phyloP scores from a whole-genome alignment of 345 rosid genomes.

The Mercurialis annua region DNA sequence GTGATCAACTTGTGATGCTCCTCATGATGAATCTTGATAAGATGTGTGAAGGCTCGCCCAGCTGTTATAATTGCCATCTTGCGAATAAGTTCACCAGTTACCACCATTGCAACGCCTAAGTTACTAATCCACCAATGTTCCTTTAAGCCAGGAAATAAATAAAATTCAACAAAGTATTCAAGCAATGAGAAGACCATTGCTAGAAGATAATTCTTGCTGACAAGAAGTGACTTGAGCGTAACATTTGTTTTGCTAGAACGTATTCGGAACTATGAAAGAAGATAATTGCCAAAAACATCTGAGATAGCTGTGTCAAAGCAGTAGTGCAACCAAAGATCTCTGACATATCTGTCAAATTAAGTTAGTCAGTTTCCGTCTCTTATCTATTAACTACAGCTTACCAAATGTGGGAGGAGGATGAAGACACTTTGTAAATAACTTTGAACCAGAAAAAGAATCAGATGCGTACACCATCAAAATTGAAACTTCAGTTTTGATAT shows the following conservation, averaged over 20 bases:
- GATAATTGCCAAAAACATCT: conserved; percentile 46
- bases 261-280: conserved; percentile 67
- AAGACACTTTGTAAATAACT: conserved; percentile 6
- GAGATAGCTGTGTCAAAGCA: conserved; percentile 49
- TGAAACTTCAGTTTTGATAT: conserved; percentile 9
- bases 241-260: conserved; percentile 52
- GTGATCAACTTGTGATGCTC: conserved; percentile 61
- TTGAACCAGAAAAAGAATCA: conserved; percentile 39
- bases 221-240: conserved; percentile 48
- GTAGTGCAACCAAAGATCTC: conserved; percentile 45
- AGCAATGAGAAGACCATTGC: conserved; percentile 54
- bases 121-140: conserved; percentile 61
- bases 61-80: conserved; percentile 67
- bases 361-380: not conserved
- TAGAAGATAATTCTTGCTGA: conserved; percentile 51
- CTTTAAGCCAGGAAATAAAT: conserved; percentile 51
- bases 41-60: conserved; percentile 65
- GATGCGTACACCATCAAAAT: conserved; percentile 16
- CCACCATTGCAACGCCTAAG: conserved; percentile 49
- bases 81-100: conserved; percentile 51
- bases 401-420: conserved; percentile 2
- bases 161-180: conserved; percentile 46
- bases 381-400: not conserved
- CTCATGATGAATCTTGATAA: conserved; percentile 48
- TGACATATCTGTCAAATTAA: conserved; percentile 33